Percentiles rank a stretch among this genome's conserved stretches.
phyloP scores from a whole-genome alignment of 1,284 basidiomycete genomes.

The Anthracocystis walkeri region DNA sequence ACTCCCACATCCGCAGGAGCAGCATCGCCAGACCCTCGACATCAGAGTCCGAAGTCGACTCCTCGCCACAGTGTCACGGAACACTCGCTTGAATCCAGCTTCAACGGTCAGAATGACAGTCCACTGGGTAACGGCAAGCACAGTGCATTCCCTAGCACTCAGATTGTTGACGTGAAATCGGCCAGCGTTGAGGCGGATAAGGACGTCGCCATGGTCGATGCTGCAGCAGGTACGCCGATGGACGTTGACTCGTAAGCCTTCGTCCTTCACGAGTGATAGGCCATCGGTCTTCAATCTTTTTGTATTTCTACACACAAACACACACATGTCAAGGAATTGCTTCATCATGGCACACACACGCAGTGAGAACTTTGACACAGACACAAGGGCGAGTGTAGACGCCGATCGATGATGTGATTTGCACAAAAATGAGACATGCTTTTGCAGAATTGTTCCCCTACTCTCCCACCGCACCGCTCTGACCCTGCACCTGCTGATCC shows the following conservation, averaged over 20 bases:
- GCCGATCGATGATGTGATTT: not conserved
- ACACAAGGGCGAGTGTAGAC: not conserved
- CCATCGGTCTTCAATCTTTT: not conserved
- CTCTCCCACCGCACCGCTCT: not conserved
- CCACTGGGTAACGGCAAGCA: slow-evolving; percentile 13
- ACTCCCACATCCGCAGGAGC: slow-evolving; percentile 35
- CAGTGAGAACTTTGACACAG: not conserved
- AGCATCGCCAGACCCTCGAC: slow-evolving; percentile 34
- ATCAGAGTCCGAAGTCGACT: slow-evolving; percentile 27
- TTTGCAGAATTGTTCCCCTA: not conserved
- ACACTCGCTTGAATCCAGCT: not conserved
- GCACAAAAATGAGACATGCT: not conserved
- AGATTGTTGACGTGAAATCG: not conserved
- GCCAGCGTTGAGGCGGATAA: slow-evolving; percentile 2
- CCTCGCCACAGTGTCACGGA: not conserved
- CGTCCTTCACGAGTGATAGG: not conserved
- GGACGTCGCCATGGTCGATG: slow-evolving; percentile 13
- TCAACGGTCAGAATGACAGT: not conserved
- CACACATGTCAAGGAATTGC: slow-evolving; percentile 14
- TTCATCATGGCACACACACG: slow-evolving; percentile 23
- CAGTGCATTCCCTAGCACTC: not conserved
- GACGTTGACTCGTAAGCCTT: slow-evolving; percentile 20
- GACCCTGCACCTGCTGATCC: not conserved
- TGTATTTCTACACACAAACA: slow-evolving; percentile 29
- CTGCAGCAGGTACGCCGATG: slow-evolving; percentile 18